Percentiles rank a stretch among this genome's conserved stretches.
These are phyloP conservation scores for Cynanchum wilfordii DNA, from an alignment of 257 asterid genomes.

Conservation along the genomic window DNA sequence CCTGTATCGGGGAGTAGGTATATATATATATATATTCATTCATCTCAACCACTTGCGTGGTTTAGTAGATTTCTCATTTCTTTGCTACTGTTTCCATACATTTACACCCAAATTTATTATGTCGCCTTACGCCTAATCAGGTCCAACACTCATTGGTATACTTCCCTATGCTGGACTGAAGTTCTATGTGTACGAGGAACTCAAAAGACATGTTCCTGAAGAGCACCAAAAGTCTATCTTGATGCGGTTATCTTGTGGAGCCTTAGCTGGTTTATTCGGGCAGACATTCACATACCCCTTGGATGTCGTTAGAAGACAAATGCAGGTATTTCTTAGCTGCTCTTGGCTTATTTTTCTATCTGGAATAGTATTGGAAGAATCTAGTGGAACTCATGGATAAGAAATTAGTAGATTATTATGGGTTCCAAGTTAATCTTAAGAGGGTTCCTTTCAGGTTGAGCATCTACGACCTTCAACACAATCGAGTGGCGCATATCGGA, in stretches of 20 bases:
- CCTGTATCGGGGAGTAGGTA: constrained; percentile 94
- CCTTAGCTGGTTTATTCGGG: constrained; percentile 91
- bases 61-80: neutral
- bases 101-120: neutral
- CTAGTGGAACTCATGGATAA: neutral
- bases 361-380: neutral
- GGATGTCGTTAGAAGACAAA: constrained; percentile 94
- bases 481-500: constrained; percentile 43
- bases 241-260: constrained; percentile 91
- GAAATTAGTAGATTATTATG: neutral
- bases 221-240: constrained; percentile 70
- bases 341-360: neutral
- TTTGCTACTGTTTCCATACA: neutral
- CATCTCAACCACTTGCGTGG: neutral
- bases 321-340: constrained; percentile 64
- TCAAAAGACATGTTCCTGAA: constrained; percentile 77
- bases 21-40: neutral
- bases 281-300: constrained; percentile 93
- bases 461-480: constrained; percentile 51
- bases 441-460: constrained; percentile 58
- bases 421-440: neutral
- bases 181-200: constrained; percentile 83
- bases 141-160: constrained; percentile 91
- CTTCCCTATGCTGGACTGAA: constrained; percentile 96
- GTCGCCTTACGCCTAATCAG: constrained; percentile 29